Base-by-base conservation (phyloP, 2,329 filamentous ascomycete species). In the Fusarium ambrosium region DNA sequence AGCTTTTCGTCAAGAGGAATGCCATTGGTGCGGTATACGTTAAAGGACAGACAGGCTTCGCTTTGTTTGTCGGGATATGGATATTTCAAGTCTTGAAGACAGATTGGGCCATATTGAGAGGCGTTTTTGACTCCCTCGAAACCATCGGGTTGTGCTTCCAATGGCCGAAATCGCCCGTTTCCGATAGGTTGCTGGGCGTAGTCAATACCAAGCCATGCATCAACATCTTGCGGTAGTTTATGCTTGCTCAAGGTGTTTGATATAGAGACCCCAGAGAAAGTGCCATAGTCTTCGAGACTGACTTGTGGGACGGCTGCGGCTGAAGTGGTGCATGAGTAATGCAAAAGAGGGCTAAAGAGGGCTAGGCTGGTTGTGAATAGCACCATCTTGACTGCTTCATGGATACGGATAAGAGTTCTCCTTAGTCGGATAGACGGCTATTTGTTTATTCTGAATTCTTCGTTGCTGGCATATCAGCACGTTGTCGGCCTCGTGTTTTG, bases 11-110 rank as follows among this genome's bases (percentile, higher is more conserved):
- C 43, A 1, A 68, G 39, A 0, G 66, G 53, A 1, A 68, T 32
- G 1, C 51, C 64, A 4, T 36, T 29, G 1, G 66, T 67, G 2
- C 66, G 63, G 11, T 29, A 68, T 2, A 68, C 32, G 2, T 68
- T 68, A 7, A 68, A 68, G 5, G 66, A 67, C 4, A 68, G n/a
- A 6, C 66, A 67, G 4, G 66, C 63, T 6, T 68, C 66, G 13
- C 34, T 37, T 18, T 68, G 66, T 13, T 68, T 20, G 1, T 68
- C 39, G 4, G 63, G 34, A 10, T 67, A 36, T 1, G 63, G 63
- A 18, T 68, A 68, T 20, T 51, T 61, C 5, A 27, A n/a, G 24
- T 68, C 66, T 18, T 68, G 66, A 4, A 61, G 32, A 13, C 66
- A 68, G 2, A 68, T 27, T 1, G 66, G 60, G 2, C 66, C 53